Evolutionary conservation across 768 basidiomycete species (phyloP), one percentile per base, ranked within the genome.

Genomic region (Psilocybe cubensis): DNA sequence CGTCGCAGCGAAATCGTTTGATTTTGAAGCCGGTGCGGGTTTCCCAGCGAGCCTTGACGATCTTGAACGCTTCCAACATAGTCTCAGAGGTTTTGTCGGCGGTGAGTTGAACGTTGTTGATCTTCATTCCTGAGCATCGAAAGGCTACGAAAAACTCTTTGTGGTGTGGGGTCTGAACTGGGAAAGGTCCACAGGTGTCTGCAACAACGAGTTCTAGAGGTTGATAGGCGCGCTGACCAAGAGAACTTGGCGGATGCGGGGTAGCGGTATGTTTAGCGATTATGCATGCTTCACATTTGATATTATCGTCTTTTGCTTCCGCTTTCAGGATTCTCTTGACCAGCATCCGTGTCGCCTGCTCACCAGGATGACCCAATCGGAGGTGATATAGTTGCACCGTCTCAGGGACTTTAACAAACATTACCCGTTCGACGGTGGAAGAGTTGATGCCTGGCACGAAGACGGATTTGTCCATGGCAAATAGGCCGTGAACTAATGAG

Each of bases 41-140:
- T 17, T 61, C 57, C 60, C 60, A 61, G 2, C 25, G 53, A 17
- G 56, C 60, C 38, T 53, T 54, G n/a, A n/a, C n/a, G n/a, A n/a
- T n/a, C n/a, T n/a, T n/a, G n/a, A n/a, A n/a, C n/a, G n/a, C n/a
- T n/a, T 1, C 42, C 35, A 7, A 54, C 20, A 1, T 23, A 14
- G 62, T 56, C 1, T 60, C 52, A 11, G 47, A 28, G 3, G 48
- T 38, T 18, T 63, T 45, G 29, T 57, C 56, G 24, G n/a, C n/a
- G n/a, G n/a, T n/a, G n/a, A n/a, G n/a, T 52, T 57, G 3, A 18
- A 6, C 3, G 59, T 42, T 3, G 60, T 44, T 5, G 12, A n/a
- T n/a, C n/a, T n/a, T n/a, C n/a, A n/a, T n/a, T n/a, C n/a, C n/a
- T n/a, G n/a, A n/a, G n/a, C n/a, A 46, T 5, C 24, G 14, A 24